Evolutionary conservation across 176 grass and related monocot genomes (phyloP).

Genomic region (Oryza brachyantha): DNA sequence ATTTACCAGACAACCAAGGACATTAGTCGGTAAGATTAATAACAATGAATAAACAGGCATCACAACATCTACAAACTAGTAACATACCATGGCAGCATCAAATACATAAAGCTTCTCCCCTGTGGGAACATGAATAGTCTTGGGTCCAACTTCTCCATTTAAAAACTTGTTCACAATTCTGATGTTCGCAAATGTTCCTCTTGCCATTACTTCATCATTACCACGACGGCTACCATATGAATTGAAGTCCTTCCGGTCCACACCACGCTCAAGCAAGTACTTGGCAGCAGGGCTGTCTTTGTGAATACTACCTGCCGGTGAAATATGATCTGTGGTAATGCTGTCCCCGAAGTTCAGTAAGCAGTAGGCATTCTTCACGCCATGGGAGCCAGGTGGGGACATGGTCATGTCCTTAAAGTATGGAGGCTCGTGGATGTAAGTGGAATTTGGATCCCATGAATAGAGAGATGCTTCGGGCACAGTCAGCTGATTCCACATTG

Average conservation of each 20-base stretch:
- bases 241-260: constrained; percentile 82
- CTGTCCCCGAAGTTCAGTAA: constrained; percentile 87
- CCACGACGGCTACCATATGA: constrained; percentile 87
- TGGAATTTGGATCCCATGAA: constrained; percentile 80
- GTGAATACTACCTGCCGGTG: constrained; percentile 91
- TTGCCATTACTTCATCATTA: constrained; percentile 91
- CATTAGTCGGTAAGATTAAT: neutral
- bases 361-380: constrained; percentile 82
- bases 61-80: neutral
- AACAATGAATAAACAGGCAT: neutral
- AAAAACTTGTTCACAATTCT: constrained; percentile 88
- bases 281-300: constrained; percentile 86
- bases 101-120: constrained; percentile 90
- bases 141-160: constrained; percentile 77
- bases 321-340: constrained; percentile 93
- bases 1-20: constrained; percentile 9
- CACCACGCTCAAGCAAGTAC: constrained; percentile 76
- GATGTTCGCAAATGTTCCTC: constrained; percentile 98
- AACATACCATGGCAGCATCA: constrained; percentile 76
- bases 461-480: constrained; percentile 69
- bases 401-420: constrained; percentile 95
- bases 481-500: constrained; percentile 84
- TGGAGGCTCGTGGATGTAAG: constrained; percentile 86
- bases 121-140: constrained; percentile 79
- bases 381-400: constrained; percentile 64